Evolutionary conservation across 176 grass and related monocot species (phyloP).

Genomic region (Eragrostis curvula): DNA sequence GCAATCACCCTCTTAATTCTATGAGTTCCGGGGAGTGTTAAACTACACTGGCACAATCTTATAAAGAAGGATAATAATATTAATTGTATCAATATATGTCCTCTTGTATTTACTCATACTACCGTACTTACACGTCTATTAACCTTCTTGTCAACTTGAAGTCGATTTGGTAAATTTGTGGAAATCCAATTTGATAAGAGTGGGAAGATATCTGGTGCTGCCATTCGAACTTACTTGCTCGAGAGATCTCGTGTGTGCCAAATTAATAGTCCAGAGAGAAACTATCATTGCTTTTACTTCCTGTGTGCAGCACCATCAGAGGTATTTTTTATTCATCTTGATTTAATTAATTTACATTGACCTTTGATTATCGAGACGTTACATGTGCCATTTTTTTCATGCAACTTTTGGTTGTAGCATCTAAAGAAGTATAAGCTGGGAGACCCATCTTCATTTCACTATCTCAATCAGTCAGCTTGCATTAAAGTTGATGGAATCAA

Average conservation of each 20-base stretch:
- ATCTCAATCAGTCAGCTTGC: constrained; percentile 94
- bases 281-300: constrained; percentile 98
- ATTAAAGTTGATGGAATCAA: constrained; percentile 82
- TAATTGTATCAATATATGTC: constrained; percentile 28
- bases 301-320: constrained; percentile 85
- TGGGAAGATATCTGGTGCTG: constrained; percentile 95
- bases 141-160: constrained; percentile 43
- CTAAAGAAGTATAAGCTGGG: constrained; percentile 79
- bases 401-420: constrained; percentile 59
- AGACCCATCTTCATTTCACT: constrained; percentile 73
- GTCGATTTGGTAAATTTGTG: constrained; percentile 99
- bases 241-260: constrained; percentile 97
- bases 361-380: constrained; percentile 27
- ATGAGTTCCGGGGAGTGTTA: neutral
- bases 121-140: constrained; percentile 35
- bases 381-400: constrained; percentile 35
- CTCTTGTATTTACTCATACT: constrained; percentile 25
- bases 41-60: constrained; percentile 3
- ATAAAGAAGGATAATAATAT: constrained; percentile 25
- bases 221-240: constrained; percentile 98
- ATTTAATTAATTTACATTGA: constrained; percentile 18
- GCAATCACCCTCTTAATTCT: neutral
- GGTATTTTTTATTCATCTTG: constrained; percentile 43
- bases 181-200: constrained; percentile 96
- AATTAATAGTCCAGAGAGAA: constrained; percentile 93